These are phyloP conservation scores for Globisporangium spinosum DNA, from an alignment of 352 stramenopile species.

Conservation along the genomic window DNA sequence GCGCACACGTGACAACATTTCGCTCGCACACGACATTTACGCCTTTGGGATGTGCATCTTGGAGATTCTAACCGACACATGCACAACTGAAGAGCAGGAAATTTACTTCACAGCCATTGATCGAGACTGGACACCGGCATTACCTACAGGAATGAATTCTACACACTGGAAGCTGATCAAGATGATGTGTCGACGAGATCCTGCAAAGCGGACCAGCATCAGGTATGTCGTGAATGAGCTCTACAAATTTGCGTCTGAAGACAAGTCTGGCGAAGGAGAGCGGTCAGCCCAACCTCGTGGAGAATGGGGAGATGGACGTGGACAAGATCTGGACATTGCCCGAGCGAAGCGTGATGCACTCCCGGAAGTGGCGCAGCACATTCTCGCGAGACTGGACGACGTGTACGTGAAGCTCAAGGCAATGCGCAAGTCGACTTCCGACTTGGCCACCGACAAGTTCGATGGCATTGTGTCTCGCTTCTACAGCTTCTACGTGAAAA, in stretches of 20 bases:
- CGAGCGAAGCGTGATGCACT: too few species aligned
- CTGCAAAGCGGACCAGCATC: not conserved
- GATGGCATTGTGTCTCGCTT: conserved; percentile 2
- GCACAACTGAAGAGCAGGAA: conserved; percentile 12
- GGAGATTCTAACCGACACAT: conserved; percentile 17
- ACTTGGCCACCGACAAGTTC: not conserved
- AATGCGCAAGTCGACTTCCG: not conserved
- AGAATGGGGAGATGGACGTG: not conserved
- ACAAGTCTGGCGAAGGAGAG: not conserved
- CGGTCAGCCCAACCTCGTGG: not conserved
- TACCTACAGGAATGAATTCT: not conserved
- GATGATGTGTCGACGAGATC: not conserved
- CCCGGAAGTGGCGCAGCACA: not conserved
- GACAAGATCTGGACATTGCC: too few species aligned
- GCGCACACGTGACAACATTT: conserved; percentile 17
- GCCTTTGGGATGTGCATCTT: conserved; percentile 19
- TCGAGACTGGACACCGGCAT: conserved; percentile 1
- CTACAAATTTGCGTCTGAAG: not conserved
- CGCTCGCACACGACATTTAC: conserved; percentile 23
- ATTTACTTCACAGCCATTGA: conserved; percentile 20
- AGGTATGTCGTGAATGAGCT: not conserved
- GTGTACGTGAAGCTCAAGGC: not conserved
- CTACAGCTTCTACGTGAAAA: not conserved
- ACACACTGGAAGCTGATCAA: not conserved
- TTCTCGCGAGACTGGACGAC: not conserved